phyloP scores from a whole-genome alignment of 2,329 filamentous ascomycete genomes.

The Fusarium guadeloupense region DNA sequence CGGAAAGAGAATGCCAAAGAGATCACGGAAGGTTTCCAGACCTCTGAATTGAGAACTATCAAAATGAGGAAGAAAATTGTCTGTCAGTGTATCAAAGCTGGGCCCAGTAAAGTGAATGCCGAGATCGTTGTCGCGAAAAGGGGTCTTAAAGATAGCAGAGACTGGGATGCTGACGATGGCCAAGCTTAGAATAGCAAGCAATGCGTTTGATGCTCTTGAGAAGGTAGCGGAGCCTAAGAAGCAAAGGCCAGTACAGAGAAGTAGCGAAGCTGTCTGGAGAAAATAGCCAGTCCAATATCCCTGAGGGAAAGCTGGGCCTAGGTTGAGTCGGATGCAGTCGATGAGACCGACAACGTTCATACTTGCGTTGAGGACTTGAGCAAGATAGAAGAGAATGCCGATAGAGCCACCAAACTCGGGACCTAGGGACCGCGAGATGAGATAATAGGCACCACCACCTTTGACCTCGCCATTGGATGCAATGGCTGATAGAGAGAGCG shows the following conservation, averaged over 20 bases:
- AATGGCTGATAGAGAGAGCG: constrained; percentile 86
- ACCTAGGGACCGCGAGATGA: constrained; percentile 85
- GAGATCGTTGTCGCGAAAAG: constrained; percentile 70
- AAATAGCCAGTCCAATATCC: constrained; percentile 82
- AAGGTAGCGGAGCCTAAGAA: constrained; percentile 83
- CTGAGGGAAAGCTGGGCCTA: constrained; percentile 72
- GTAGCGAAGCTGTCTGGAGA: constrained; percentile 75
- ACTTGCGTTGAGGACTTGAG: constrained; percentile 86
- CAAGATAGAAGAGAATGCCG: constrained; percentile 88
- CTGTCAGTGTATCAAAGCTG: constrained; percentile 73
- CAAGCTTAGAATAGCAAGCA: constrained; percentile 75
- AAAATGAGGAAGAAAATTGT: constrained; percentile 78
- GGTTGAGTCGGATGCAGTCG: constrained; percentile 81
- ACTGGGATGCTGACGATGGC: constrained; percentile 84
- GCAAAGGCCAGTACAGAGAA: constrained; percentile 78
- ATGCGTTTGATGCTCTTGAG: constrained; percentile 79
- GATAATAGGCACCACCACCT: constrained; percentile 86
- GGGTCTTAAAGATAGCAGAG: constrained; percentile 73
- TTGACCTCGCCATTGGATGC: constrained; percentile 90
- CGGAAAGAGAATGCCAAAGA: constrained; percentile 89
- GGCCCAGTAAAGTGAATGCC: constrained; percentile 81
- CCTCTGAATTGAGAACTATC: constrained; percentile 69
- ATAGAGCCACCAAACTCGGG: constrained; percentile 92
- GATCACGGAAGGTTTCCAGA: constrained; percentile 76
- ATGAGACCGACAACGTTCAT: constrained; percentile 89